phyloP scores from a whole-genome alignment of 345 rosid genomes.

The Luvunga scandens region DNA sequence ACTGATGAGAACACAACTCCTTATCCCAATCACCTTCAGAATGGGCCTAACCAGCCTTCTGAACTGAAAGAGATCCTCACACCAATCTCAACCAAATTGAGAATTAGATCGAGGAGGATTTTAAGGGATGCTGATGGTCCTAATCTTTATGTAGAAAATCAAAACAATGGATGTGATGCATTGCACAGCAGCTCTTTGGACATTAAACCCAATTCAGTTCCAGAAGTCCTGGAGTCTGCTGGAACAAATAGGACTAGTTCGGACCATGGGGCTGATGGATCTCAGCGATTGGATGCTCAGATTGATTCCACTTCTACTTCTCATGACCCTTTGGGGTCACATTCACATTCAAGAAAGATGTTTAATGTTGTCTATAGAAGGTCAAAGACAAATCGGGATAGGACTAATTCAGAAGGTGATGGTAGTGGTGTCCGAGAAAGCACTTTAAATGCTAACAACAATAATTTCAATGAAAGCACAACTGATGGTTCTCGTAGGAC shows the following conservation, averaged over 20 bases:
- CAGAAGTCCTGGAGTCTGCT: constrained; percentile 26
- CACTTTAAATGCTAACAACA: constrained; percentile 39
- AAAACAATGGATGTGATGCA: constrained; percentile 33
- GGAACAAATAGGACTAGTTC: constrained; percentile 26
- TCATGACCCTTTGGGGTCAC: constrained; percentile 31
- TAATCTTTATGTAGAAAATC: constrained; percentile 29
- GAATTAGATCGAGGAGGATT: constrained; percentile 39
- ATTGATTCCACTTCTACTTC: constrained; percentile 28
- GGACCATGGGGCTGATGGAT: constrained; percentile 28
- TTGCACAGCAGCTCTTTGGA: constrained; percentile 28
- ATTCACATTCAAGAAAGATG: constrained; percentile 55
- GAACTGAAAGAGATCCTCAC: constrained; percentile 41
- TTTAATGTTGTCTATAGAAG: constrained; percentile 79
- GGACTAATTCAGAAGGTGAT: constrained; percentile 33
- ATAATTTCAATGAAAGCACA: constrained; percentile 38
- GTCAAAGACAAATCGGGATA: constrained; percentile 53
- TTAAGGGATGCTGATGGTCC: constrained; percentile 37
- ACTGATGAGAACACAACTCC: constrained; percentile 31
- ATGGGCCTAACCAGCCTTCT: constrained; percentile 24
- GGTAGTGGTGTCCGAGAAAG: constrained; percentile 44
- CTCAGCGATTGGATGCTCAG: constrained; percentile 35
- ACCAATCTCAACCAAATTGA: constrained; percentile 44
- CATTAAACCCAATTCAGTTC: constrained; percentile 28
- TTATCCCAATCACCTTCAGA: constrained; percentile 3
- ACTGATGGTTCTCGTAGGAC: constrained; percentile 34